Base-by-base conservation (phyloP, 1,139 yeast genomes). In the Trichomonascaceae sp. region DNA sequence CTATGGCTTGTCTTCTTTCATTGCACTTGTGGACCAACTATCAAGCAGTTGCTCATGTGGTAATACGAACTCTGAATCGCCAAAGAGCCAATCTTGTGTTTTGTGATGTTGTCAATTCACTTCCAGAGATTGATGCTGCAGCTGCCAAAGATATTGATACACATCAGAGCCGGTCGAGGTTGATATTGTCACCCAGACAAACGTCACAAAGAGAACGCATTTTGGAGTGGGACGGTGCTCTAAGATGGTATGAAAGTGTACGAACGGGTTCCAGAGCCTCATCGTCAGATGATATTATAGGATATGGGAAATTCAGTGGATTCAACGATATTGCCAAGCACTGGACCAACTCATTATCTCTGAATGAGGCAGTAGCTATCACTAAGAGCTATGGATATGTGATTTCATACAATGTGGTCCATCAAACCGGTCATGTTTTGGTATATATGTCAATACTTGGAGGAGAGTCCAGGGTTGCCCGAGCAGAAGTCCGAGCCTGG, bases 1-100 rank as follows among this genome's bases (percentile, higher is more conserved):
- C 66, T 3, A 60, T 71, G 41, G 13, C 60, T 6, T 2, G 59
- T 2, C 62, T 71, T 46, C 56, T 70, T 47, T 46, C 63, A 8
- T 36, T 70, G 9, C 74, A 71, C 54, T 53, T 71, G 49, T 66
- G 63, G 61, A 69, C 74, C 8, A 71, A 71, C 55, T 70, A 70
- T 54, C 62, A 59, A 39, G 74, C 74, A 5, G 75, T 71, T 15
- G 53, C 63, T 20, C 60, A 65, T 32, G 75, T 71, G 18, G 67
- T 70, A 6, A 61, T 70, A 57, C 57, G 63, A 18, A 62, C 66
- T 4, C 53, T 71, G 52, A 71, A 71, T 55, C 63, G 73, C 1
- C 75, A 71, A 53, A 59, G 74, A 13, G 48, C 73, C 8, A 68
- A 63, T 48, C 62, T 71, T 41, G 62, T 71, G 22, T 68, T 70